These are phyloP conservation scores for Termitomyces bulborhizus DNA, from an alignment of 768 basidiomycete genomes.

Conservation along the genomic window DNA sequence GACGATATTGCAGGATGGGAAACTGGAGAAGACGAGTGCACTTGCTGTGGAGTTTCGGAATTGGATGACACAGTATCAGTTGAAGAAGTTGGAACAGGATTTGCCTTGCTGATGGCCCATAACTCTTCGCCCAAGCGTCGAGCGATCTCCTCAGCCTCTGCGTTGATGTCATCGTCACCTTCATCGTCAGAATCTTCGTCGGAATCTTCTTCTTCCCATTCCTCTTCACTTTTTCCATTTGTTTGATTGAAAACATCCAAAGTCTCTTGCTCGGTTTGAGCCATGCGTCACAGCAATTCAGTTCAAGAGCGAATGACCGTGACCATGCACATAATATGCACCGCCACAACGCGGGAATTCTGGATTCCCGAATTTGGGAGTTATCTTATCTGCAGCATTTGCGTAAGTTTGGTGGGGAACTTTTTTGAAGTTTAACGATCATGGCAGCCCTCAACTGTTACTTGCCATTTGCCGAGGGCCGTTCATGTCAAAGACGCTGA, in stretches of 20 bases:
- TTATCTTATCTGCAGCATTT: conserved; percentile 27
- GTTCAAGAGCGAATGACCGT: background rate
- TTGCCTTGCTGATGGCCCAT: conserved; percentile 67
- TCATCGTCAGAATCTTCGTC: conserved; percentile 43
- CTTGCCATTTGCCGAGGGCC: background rate
- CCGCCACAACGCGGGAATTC: conserved; percentile 1
- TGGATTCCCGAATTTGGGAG: conserved; percentile 2
- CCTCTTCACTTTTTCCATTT: conserved; percentile 23
- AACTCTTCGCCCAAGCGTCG: conserved; percentile 69
- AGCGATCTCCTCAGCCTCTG: conserved; percentile 71
- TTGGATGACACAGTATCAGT: conserved; percentile 6
- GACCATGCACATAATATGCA: conserved; percentile 1
- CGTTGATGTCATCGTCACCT: conserved; percentile 56
- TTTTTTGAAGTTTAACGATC: conserved; percentile 11
- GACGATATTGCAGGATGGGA: conserved; percentile 14
- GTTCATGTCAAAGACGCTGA: conserved; percentile 60
- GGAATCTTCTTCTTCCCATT: conserved; percentile 36
- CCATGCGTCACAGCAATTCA: conserved; percentile 1
- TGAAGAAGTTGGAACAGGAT: conserved; percentile 27
- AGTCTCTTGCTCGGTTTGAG: background rate
- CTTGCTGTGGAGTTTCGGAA: background rate
- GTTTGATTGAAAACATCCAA: conserved; percentile 1
- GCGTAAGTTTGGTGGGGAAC: conserved; percentile 22
- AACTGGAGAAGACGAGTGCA: conserved; percentile 6
- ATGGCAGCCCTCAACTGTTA: conserved; percentile 4